Evolutionary conservation across 441 rosid genomes (phyloP).

Genomic region (Gossypium trilobum): DNA sequence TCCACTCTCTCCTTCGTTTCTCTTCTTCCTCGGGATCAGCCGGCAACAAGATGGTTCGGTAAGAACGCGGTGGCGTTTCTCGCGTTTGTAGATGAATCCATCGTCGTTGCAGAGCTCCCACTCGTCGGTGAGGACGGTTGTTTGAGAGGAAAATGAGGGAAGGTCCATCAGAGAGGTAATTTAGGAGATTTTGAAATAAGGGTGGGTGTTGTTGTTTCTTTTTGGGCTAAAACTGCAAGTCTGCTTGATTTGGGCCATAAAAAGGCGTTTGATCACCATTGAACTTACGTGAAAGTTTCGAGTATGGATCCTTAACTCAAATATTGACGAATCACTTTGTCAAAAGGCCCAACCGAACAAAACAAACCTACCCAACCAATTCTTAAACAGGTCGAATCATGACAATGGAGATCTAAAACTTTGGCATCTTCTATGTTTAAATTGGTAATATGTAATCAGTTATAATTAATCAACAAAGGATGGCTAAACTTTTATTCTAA

Average conservation of each 20-base stretch:
- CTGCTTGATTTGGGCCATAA: neutral
- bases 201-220: neutral
- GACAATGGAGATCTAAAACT: too few species aligned
- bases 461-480: neutral
- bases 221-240: too few species aligned
- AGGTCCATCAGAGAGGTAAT: conserved; percentile 15
- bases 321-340: too few species aligned
- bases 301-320: too few species aligned
- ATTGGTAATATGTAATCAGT: too few species aligned
- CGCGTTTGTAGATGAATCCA: conserved; percentile 71
- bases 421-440: too few species aligned
- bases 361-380: too few species aligned
- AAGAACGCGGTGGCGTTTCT: conserved; percentile 32
- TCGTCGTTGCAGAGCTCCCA: conserved; percentile 72
- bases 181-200: neutral
- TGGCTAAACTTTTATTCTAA: neutral
- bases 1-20: conserved; percentile 35
- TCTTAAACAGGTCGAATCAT: too few species aligned
- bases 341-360: too few species aligned
- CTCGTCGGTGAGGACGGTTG: conserved; percentile 25
- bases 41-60: conserved; percentile 18
- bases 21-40: conserved; percentile 43
- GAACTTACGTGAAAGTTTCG: too few species aligned
- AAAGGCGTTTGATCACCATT: neutral
- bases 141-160: conserved; percentile 8